Percentiles rank a stretch among this genome's conserved stretches.
phyloP scores from a whole-genome alignment of 2,329 filamentous ascomycete species.

The Pestalotiopsis sp. region DNA sequence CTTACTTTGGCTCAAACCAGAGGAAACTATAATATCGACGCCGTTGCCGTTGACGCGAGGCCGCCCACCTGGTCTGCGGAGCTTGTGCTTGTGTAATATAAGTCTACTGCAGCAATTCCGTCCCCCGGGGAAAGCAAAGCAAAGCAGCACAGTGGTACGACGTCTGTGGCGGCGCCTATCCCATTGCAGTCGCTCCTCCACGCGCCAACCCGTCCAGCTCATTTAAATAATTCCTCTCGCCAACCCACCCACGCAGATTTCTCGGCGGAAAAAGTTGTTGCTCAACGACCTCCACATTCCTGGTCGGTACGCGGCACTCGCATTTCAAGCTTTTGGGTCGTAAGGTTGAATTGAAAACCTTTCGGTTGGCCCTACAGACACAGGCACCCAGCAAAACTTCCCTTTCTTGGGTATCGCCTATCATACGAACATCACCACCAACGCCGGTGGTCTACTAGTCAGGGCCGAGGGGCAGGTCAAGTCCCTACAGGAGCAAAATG shows the following conservation, averaged over 20 bases:
- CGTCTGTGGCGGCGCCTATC: neutral
- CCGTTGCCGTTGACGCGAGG: neutral
- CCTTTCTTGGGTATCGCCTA: neutral
- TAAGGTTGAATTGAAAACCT: neutral
- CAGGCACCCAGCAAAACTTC: neutral
- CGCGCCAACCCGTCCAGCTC: neutral
- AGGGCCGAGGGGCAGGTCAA: neutral
- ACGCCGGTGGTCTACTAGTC: neutral
- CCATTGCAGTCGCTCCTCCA: neutral
- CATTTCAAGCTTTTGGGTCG: neutral
- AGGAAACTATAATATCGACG: neutral
- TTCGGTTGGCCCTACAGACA: neutral
- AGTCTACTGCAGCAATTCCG: too few species aligned
- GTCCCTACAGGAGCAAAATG: neutral
- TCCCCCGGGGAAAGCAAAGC: neutral
- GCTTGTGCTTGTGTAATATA: too few species aligned
- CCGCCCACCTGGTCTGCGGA: neutral
- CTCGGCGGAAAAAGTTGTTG: neutral
- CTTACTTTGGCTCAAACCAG: neutral
- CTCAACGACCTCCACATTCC: neutral
- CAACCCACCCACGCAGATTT: neutral
- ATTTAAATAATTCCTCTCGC: neutral
- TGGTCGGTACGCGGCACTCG: neutral
- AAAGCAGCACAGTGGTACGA: neutral
- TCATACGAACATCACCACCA: neutral